Conservation (phyloP, 1,284 basidiomycete genomes). For the Cutaneotrichosporon cutaneum region DNA sequence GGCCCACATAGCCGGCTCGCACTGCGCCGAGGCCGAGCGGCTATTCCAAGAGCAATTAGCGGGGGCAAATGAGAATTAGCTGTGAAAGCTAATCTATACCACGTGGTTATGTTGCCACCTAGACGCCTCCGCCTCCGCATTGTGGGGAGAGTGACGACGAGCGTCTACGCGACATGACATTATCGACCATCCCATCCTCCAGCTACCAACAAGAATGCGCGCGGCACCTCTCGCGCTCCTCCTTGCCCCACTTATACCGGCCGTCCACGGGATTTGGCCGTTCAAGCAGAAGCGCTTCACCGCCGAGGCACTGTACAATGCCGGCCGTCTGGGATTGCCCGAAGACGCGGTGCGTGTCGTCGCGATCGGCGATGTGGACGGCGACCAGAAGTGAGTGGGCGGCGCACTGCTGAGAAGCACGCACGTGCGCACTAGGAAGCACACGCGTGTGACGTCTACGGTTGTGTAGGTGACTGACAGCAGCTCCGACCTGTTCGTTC, state of each 20-base stretch:
- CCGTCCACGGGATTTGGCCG: constrained; percentile 61
- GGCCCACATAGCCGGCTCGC: constrained; percentile 1
- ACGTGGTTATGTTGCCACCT: background rate
- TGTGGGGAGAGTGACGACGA: background rate
- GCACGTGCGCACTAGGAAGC: too few species aligned
- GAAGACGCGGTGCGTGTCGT: constrained; percentile 66
- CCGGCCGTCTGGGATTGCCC: constrained; percentile 75
- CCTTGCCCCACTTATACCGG: constrained; percentile 10
- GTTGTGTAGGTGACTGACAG: constrained; percentile 16
- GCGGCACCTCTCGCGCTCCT: constrained; percentile 14
- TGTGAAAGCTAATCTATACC: background rate
- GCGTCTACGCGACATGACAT: too few species aligned
- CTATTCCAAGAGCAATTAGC: background rate
- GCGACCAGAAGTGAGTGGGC: constrained; percentile 79
- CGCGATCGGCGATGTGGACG: constrained; percentile 92
- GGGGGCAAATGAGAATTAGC: background rate
- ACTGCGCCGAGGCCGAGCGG: background rate
- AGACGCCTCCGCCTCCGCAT: background rate
- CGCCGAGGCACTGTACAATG: constrained; percentile 77
- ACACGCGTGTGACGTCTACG: too few species aligned
- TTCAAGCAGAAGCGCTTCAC: constrained; percentile 80
- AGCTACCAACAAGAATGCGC: constrained; percentile 13
- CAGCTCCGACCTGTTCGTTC: constrained; percentile 77
- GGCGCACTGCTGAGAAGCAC: too few species aligned
- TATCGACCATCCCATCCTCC: background rate